A percentile compares a stretch with the other conserved stretches of the same genome.
Evolutionary conservation across 257 asterid species (phyloP).

Genomic region (Nicotiana obtusifolia): DNA sequence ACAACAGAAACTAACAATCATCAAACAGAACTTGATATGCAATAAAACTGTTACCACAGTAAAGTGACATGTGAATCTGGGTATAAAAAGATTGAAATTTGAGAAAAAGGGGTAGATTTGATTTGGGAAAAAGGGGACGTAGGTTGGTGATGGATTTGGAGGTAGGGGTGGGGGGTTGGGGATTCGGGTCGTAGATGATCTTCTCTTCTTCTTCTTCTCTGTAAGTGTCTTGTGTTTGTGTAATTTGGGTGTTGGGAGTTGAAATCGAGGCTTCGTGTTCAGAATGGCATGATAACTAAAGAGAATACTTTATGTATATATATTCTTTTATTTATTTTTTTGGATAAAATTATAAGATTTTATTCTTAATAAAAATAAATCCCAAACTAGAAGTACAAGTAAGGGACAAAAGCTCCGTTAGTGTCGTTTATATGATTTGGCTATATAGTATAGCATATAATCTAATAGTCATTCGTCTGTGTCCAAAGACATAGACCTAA

Average conservation of each 20-base stretch:
- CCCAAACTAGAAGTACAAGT: no score
- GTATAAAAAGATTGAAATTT: background rate
- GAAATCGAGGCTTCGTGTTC: slow-evolving; percentile 8
- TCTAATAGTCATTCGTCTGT: no score
- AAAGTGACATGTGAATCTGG: background rate
- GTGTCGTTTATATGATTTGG: no score
- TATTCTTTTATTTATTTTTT: no score
- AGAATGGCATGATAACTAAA: slow-evolving; percentile 9
- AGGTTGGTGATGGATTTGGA: slow-evolving; percentile 7
- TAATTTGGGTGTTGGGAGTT: slow-evolving; percentile 6
- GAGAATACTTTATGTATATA: background rate
- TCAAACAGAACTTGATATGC: background rate
- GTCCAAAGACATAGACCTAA: no score
- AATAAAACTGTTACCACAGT: background rate
- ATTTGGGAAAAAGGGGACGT: slow-evolving; percentile 4
- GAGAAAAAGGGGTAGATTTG: background rate
- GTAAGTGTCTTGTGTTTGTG: background rate
- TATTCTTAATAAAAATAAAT: no score
- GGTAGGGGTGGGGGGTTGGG: background rate
- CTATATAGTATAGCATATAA: no score
- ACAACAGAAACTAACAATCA: background rate
- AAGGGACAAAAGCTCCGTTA: no score
- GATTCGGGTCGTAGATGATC: background rate
- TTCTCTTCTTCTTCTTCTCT: background rate
- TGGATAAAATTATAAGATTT: no score